Evolutionary conservation across 2,329 filamentous ascomycete species (phyloP), one percentile per base, ranked within the genome.

Genomic region (Sporothrix curviconia): DNA sequence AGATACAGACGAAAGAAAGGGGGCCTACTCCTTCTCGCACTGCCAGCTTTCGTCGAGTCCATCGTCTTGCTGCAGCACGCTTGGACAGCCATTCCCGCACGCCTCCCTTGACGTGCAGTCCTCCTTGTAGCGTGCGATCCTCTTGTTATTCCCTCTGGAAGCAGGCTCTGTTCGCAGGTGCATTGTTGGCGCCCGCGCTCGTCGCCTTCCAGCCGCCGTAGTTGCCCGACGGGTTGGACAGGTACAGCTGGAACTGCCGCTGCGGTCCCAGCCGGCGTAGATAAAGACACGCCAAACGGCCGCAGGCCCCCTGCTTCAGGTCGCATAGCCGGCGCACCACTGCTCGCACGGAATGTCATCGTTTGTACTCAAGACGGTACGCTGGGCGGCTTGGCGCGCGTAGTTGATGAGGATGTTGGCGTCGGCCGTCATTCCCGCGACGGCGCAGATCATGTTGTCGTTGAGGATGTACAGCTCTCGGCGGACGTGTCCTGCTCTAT

Each of bases 331-430:
- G 85, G 67, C 94, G 91, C 61, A 99, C 94, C 59, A 99, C 76
- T 99, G 94, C 75, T 99, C 94, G 79, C 94, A 99, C 59, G 94
- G 94, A 64, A 99, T 99, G 71, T 99, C 94, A n/a, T n/a, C 87
- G 96, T 92, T 97, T 96, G 82, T 99, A 99, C 68, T 92, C 99
- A 65, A 96, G 85, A 72, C 99, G 92, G 77, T 99, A 97, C 88
- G 85, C 78, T 99, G 94, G 67, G 94, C 94, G 68, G 90, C 89
- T 83, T 96, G 90, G 67, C 94, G 91, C 72, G 94, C 95, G 76
- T 95, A 96, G 81, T 99, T 99, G 85, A 99, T 99, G 72, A 99
- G 90, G 74, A 99, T 99, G 80, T 99, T 99, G 74, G 94, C 94
- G 72, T 99, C 94, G 69, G 94, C 94, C 46, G 92, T 99, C 92